Base-by-base conservation (phyloP, 23 red algal genomes). In the Gracilaria caudata region DNA sequence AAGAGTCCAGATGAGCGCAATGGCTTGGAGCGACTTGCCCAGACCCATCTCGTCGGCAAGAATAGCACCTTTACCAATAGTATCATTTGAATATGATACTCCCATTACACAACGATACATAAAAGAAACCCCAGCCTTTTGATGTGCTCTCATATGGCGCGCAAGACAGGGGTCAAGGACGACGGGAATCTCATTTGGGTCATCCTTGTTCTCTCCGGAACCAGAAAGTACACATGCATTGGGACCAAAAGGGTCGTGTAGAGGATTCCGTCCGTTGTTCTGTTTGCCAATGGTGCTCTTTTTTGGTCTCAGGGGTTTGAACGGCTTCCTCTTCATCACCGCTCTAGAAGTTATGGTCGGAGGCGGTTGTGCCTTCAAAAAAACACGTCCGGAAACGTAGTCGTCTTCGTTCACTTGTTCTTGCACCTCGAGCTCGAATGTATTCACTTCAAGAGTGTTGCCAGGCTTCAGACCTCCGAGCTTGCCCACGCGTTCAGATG, bases 11-110 rank as follows among this genome's bases (percentile, higher is more conserved):
- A 96, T 75, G 17, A 92, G 79, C 4, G 80, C 73, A 38, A 96
- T 77, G 7, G 88, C 84, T 39, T 96, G 94, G 6, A 96, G 74
- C 9, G 94, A 90, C 78, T 96, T 96, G 8, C 94, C 94, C 6
- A 96, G 82, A 7, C 94, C 94, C 94, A 96, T 96, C 71, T 91
- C 86, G 70, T 96, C 94, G 0, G 88, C 87, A 40, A 96, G 86
- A 74, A 96, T 92, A 19, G 83, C 85, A 7, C 94, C 94, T n/a
- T 96, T 60, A 40, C 75, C 76, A n/a, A 72, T 51, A 38, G 30
- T 59, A 54, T 77, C 75, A 51, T 43, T 85, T 40, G 39, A 30
- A 41, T 40, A 64, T 29, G 61, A 64, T 29, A 64, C 28, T 24
- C 92, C 92, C 29, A 55, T 19, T 7, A 89, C 83, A 36, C 83